Evolutionary conservation across 2,329 filamentous ascomycete genomes (phyloP).

Genomic region (Pestalotiopsis sp.): DNA sequence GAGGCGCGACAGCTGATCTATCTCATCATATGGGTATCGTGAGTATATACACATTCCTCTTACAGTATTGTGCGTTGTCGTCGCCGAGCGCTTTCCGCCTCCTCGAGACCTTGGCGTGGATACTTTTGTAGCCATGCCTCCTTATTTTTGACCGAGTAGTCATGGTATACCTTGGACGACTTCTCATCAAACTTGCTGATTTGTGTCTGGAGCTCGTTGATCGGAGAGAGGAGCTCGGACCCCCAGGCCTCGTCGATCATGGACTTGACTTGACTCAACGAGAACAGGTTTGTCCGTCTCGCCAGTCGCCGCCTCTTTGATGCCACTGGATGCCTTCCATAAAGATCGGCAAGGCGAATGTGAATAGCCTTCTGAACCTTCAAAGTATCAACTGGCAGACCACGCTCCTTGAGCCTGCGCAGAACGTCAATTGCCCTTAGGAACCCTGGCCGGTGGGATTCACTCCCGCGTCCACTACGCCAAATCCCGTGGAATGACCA

Average conservation of each 20-base stretch:
- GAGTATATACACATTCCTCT: neutral
- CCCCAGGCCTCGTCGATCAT: conserved; percentile 42
- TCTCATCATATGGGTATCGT: neutral
- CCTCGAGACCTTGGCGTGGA: neutral
- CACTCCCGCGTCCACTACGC: conserved; percentile 2
- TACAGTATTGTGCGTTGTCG: neutral
- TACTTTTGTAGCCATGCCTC: neutral
- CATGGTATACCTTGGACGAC: neutral
- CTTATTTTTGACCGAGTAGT: neutral
- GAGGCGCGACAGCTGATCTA: neutral
- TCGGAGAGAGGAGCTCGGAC: conserved; percentile 31
- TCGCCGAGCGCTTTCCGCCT: neutral
- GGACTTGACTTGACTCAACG: conserved; percentile 34
- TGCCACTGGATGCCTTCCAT: conserved; percentile 26
- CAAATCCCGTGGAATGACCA: conserved; percentile 47
- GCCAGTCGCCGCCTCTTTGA: conserved; percentile 22
- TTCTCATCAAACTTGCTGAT: neutral
- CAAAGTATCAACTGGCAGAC: conserved; percentile 26
- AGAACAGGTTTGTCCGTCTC: conserved; percentile 28
- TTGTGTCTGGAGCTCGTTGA: conserved; percentile 23
- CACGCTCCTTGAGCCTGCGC: conserved; percentile 33
- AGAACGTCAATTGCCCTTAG: conserved; percentile 36
- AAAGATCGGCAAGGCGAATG: conserved; percentile 35
- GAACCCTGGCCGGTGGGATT: conserved; percentile 17
- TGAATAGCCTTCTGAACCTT: conserved; percentile 30